These are phyloP conservation scores for Moniliella sp. DNA, from an alignment of 1,284 basidiomycete genomes.

Conservation along the genomic window DNA sequence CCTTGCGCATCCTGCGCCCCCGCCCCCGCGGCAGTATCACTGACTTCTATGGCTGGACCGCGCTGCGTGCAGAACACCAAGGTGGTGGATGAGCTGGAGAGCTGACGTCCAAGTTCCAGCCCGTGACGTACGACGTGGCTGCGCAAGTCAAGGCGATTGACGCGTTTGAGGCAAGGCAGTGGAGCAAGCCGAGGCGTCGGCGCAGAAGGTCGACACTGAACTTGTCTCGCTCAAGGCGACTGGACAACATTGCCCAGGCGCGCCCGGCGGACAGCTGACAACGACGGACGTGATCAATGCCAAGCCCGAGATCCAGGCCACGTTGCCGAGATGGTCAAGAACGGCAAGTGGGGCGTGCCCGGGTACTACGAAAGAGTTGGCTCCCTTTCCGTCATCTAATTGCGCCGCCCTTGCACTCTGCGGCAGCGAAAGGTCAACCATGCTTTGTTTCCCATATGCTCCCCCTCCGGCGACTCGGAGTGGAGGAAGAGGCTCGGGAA, in stretches of 20 bases:
- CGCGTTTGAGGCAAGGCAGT: constrained; percentile 90
- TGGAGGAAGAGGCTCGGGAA: too few relatives aligned
- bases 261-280: constrained; percentile 88
- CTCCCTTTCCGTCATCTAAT: too few relatives aligned
- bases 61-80: too few relatives aligned
- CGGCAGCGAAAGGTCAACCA: too few relatives aligned
- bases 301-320: constrained; percentile 72
- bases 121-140: constrained; percentile 78
- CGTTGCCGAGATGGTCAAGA: constrained; percentile 93
- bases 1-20: too few relatives aligned
- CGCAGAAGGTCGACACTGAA: constrained; percentile 74
- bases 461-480: too few relatives aligned
- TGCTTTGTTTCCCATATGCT: too few relatives aligned
- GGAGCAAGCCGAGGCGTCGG: constrained; percentile 69
- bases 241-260: constrained; percentile 87
- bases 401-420: too few relatives aligned
- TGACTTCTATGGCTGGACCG: too few relatives aligned
- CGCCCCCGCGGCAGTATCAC: too few relatives aligned
- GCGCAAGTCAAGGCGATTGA: constrained; percentile 86
- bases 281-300: constrained; percentile 76
- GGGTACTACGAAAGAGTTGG: constrained; percentile 34
- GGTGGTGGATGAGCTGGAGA: too few relatives aligned
- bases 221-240: constrained; percentile 77
- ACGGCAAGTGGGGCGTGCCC: constrained; percentile 85
- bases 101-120: too few relatives aligned